Conservation (phyloP, 2,329 filamentous ascomycete genomes). For the Magnaporthiopsis incrustans region DNA sequence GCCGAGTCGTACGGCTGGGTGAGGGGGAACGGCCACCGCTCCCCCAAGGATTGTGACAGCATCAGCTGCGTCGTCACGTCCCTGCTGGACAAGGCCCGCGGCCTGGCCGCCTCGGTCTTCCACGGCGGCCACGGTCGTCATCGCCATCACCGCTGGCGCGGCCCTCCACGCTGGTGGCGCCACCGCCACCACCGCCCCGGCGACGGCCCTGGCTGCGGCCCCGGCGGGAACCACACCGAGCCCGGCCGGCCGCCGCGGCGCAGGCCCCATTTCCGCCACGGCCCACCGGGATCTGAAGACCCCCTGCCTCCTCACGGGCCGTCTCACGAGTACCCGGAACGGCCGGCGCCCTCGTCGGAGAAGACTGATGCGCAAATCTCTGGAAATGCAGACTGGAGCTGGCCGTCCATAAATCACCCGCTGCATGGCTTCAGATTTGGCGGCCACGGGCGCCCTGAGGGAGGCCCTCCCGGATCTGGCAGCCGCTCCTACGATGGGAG, state of each 20-base stretch:
- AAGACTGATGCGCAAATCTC: not conserved
- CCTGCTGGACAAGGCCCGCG: slow-evolving; percentile 30
- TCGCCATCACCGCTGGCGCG: slow-evolving; percentile 12
- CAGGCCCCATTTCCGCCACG: slow-evolving; percentile 12
- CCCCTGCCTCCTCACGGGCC: not conserved
- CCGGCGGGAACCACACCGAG: slow-evolving; percentile 16
- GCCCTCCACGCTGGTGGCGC: slow-evolving; percentile 3
- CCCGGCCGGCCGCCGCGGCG: slow-evolving; percentile 14
- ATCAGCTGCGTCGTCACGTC: slow-evolving; percentile 34
- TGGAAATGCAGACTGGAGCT: not conserved
- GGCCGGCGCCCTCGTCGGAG: not conserved
- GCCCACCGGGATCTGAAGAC: slow-evolving; percentile 8
- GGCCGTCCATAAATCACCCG: not conserved
- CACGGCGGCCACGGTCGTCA: slow-evolving; percentile 16
- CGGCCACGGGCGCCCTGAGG: not conserved
- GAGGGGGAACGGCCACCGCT: slow-evolving; percentile 6
- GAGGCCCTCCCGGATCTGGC: not conserved
- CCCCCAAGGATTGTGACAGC: slow-evolving; percentile 28
- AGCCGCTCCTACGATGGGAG: not conserved
- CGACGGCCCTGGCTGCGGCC: too few species aligned
- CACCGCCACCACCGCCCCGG: slow-evolving; percentile 1
- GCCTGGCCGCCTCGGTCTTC: slow-evolving; percentile 22
- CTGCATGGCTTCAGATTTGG: too few species aligned
- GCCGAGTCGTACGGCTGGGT: slow-evolving; percentile 24
- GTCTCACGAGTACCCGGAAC: too few species aligned